phyloP scores from a whole-genome alignment of 1,284 basidiomycete species.

The Rhodotorula sp. region DNA sequence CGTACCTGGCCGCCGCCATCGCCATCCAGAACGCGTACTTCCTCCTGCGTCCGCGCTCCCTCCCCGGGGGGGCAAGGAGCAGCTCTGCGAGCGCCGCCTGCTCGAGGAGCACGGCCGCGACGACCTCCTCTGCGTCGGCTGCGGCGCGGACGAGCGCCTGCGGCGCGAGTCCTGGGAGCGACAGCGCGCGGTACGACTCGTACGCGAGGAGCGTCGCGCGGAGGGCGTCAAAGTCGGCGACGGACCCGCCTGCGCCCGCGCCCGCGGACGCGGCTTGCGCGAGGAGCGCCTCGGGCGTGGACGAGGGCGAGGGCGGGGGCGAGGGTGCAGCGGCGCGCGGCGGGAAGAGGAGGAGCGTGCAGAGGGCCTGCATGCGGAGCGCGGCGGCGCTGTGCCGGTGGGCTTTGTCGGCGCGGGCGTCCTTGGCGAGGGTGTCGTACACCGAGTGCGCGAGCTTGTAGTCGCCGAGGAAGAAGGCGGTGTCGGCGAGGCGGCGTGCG shows the following conservation, averaged over 20 bases:
- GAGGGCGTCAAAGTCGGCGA: slow-evolving; percentile 50
- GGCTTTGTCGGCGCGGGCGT: slow-evolving; percentile 52
- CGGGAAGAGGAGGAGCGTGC: slow-evolving; percentile 24
- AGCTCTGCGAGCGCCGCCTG: slow-evolving; percentile 56
- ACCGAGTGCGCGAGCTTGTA: slow-evolving; percentile 78
- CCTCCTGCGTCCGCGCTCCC: slow-evolving; percentile 35
- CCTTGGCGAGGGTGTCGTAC: slow-evolving; percentile 75
- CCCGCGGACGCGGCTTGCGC: slow-evolving; percentile 49
- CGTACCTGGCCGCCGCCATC: slow-evolving; percentile 57
- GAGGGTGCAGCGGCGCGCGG: slow-evolving; percentile 46
- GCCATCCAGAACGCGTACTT: slow-evolving; percentile 56
- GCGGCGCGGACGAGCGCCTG: slow-evolving; percentile 49
- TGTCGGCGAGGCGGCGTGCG: slow-evolving; percentile 79
- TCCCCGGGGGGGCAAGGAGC: no score
- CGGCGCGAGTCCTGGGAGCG: neutral
- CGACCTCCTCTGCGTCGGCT: slow-evolving; percentile 55
- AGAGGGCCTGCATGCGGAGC: slow-evolving; percentile 55
- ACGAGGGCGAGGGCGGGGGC: neutral
- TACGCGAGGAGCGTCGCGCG: slow-evolving; percentile 53
- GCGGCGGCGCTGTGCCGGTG: slow-evolving; percentile 53
- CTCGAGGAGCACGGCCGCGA: slow-evolving; percentile 57
- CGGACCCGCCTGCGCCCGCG: neutral
- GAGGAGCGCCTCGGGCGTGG: slow-evolving; percentile 49
- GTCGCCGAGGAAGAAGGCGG: slow-evolving; percentile 89
- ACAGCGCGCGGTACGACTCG: slow-evolving; percentile 50